A percentile compares a stretch with the other conserved stretches of the same genome.
phyloP scores from a whole-genome alignment of 768 basidiomycete genomes.

The Lactarius indigo region DNA sequence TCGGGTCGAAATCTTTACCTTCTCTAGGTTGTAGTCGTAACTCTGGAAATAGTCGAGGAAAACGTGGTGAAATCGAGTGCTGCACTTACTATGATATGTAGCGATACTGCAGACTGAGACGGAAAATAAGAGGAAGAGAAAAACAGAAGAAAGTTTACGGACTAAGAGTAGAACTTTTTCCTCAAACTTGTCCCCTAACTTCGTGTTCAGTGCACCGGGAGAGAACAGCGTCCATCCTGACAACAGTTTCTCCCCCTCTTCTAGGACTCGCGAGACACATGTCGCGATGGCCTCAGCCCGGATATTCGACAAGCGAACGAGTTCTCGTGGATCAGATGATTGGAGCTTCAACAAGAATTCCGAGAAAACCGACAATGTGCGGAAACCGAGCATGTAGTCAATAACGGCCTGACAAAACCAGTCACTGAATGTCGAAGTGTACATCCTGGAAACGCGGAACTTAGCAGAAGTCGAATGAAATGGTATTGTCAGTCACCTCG shows the following conservation, averaged over 20 bases:
- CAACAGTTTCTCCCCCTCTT: constrained; percentile 54
- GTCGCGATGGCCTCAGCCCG: constrained; percentile 92
- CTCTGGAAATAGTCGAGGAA: constrained; percentile 46
- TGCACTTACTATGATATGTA: constrained; percentile 72
- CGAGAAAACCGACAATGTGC: constrained; percentile 83
- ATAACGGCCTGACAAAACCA: constrained; percentile 98
- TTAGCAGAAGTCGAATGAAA: constrained; percentile 7
- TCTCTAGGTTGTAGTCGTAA: constrained; percentile 90
- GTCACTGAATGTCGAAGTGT: constrained; percentile 85
- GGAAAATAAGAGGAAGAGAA: constrained; percentile 12
- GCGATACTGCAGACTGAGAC: constrained; percentile 42
- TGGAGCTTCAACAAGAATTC: constrained; percentile 88
- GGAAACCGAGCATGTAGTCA: constrained; percentile 85
- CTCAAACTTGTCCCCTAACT: constrained; percentile 77
- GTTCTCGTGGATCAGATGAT: constrained; percentile 87
- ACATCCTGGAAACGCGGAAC: constrained; percentile 51
- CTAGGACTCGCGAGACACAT: constrained; percentile 53
- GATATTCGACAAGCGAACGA: constrained; percentile 84
- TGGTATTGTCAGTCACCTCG: constrained; percentile 45
- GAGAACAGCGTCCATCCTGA: constrained; percentile 92
- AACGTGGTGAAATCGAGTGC: neutral
- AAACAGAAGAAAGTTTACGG: constrained; percentile 36
- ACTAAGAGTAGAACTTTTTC: constrained; percentile 92
- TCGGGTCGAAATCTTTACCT: constrained; percentile 86
- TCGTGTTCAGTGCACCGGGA: constrained; percentile 71